These are phyloP conservation scores for Adansonia digitata DNA, from an alignment of 345 rosid species.

Conservation along the genomic window DNA sequence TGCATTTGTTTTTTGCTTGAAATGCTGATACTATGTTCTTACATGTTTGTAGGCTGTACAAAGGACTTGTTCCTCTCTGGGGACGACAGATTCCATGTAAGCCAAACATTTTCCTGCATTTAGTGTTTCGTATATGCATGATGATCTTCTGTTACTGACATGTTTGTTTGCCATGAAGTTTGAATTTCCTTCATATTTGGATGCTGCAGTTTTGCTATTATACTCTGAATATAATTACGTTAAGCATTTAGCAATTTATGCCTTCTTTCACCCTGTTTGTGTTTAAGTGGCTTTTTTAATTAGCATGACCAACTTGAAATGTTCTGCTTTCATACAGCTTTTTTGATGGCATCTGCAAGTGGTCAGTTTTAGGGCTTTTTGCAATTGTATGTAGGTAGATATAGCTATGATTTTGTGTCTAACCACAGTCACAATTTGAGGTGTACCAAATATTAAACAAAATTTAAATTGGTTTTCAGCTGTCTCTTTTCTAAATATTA, in stretches of 20 bases:
- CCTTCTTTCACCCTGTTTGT: not conserved
- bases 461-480: not conserved
- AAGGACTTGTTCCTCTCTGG: conserved; percentile 91
- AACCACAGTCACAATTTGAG: not conserved
- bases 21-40: not conserved
- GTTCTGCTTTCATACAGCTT: not conserved
- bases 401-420: not conserved
- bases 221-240: too few relatives aligned
- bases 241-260: not conserved
- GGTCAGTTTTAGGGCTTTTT: not conserved
- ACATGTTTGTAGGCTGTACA: conserved; percentile 55
- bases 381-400: not conserved
- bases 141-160: not conserved
- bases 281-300: not conserved
- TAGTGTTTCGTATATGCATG: not conserved
- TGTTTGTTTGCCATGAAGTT: not conserved
- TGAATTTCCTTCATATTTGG: too few relatives aligned
- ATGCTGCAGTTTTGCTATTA: not conserved
- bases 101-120: conserved; percentile 9
- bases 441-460: not conserved
- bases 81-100: conserved; percentile 98
- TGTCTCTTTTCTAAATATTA: not conserved
- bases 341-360: not conserved
- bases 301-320: not conserved
- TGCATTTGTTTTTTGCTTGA: not conserved